Evolutionary conservation across 2,329 filamentous ascomycete genomes (phyloP).

Genomic region (Pseudocercospora eumusae): DNA sequence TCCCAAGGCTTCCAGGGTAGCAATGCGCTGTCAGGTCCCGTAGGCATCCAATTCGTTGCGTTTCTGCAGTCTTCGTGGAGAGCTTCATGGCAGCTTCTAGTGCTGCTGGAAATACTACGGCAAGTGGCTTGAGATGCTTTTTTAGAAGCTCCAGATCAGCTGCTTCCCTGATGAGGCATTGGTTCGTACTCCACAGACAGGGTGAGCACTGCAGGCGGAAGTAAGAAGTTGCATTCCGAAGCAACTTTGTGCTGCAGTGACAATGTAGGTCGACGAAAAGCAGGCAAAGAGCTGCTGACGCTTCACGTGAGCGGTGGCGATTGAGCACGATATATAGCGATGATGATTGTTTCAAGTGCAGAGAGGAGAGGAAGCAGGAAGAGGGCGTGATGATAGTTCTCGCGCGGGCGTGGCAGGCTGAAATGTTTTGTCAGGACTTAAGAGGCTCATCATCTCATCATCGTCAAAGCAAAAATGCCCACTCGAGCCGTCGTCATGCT

Average conservation of each 20-base stretch:
- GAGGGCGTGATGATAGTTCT: not conserved
- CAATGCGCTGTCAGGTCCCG: constrained; percentile 7
- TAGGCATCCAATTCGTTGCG: constrained; percentile 4
- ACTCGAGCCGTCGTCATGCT: not conserved
- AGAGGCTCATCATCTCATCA: too few species aligned
- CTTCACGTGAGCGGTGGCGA: not conserved
- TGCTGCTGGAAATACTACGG: constrained; percentile 1
- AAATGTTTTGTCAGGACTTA: too few species aligned
- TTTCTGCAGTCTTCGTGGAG: not conserved
- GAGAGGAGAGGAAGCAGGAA: not conserved
- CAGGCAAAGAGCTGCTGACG: not conserved
- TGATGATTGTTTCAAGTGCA: not conserved
- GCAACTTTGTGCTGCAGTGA: constrained; percentile 5
- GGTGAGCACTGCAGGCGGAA: constrained; percentile 5
- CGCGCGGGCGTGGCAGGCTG: too few species aligned
- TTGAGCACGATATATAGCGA: too few species aligned
- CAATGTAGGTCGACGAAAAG: constrained; percentile 1
- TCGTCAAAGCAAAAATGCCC: constrained; percentile 3
- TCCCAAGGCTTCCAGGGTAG: constrained; percentile 4
- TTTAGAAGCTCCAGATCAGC: not conserved
- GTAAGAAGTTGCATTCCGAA: constrained; percentile 4
- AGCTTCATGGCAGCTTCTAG: not conserved
- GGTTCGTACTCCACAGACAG: not conserved
- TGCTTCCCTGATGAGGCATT: not conserved
- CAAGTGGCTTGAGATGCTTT: not conserved